These are phyloP conservation scores for Blastocystis sp. DNA, from an alignment of 352 stramenopile species.

Conservation along the genomic window DNA sequence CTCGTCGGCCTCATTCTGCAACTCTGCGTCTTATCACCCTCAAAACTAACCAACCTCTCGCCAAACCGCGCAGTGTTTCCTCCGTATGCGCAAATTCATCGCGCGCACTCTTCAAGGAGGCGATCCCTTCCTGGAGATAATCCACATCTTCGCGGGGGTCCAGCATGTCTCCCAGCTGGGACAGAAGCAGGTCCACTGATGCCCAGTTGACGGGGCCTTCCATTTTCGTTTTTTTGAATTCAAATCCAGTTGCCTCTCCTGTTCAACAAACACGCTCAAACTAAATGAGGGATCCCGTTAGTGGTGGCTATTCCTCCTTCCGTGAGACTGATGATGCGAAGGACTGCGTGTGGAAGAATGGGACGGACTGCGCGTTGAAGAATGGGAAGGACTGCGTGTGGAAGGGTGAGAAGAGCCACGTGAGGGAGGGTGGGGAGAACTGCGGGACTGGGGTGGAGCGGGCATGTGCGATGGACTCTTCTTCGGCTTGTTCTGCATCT, in stretches of 20 bases:
- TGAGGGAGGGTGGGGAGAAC: no score
- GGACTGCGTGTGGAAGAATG: background rate
- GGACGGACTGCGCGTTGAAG: no score
- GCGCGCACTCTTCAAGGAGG: background rate
- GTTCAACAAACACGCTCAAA: background rate
- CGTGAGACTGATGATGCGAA: background rate
- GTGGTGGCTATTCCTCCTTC: background rate
- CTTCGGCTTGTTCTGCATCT: conserved; percentile 11
- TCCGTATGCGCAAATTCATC: background rate
- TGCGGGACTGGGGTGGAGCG: no score
- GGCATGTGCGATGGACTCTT: no score
- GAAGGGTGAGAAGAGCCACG: no score
- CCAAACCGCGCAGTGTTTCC: conserved; percentile 14
- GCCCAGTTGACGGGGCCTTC: conserved; percentile 26
- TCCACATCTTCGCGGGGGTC: conserved; percentile 27
- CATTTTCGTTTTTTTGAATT: conserved; percentile 3
- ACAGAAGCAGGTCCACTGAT: conserved; percentile 25
- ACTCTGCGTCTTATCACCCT: background rate
- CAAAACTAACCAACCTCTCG: background rate
- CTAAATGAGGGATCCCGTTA: background rate
- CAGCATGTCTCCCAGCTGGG: background rate
- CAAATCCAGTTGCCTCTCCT: background rate
- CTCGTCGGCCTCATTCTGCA: conserved; percentile 22
- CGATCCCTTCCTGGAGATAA: conserved; percentile 10
- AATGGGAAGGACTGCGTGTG: no score